Evolutionary conservation across 345 rosid genomes (phyloP), one percentile per base, ranked within the genome.

Genomic region (Clarkia xantiana): DNA sequence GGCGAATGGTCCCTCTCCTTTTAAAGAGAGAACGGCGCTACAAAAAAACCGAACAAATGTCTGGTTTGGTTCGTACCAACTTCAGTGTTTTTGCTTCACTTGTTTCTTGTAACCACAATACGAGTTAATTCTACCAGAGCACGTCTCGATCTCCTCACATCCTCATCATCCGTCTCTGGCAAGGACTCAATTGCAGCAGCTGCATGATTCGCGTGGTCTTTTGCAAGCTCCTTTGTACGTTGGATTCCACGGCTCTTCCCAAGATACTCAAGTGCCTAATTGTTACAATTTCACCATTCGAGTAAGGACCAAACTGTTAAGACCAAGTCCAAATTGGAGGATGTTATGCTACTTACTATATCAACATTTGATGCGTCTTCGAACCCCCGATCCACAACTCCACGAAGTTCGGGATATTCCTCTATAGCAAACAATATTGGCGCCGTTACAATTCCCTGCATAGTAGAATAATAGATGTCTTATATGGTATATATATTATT

Each of bases 171-270:
- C 3, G 65, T 81, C 65, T 71, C 94, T 0, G 95, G 96, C 40
- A 91, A 60, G 43, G 87, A 76, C 54, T 76, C 76, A 3, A 91
- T 76, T 2, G 94, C 84, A 6, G 69, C 71, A 6, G 82, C 94
- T 18, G 98, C 98, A 0, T 75, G 84, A 52, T 69, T 70, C 0
- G 95, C 94, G 55, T 91, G 94, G 64, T 76, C 74, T 55, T 68
- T 59, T 3, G 96, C 95, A 51, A 84, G 72, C 56, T 91, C 96
- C 68, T 71, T 76, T 10, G 96, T 69, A 63, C 62, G 84, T 45
- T 81, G 87, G 59, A 91, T 86, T 44, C 96, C 96, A 2, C 58
- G 66, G 61, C 98, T 91, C 80, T 80, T 91, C 20, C 87, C 80
- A n/a, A 91, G 90, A 73, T 84, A 86, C 49, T 80, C 86, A 9